Evolutionary conservation across 2,329 filamentous ascomycete species (phyloP), one percentile per base, ranked within the genome.

Genomic region (Trichoderma arundinaceum): DNA sequence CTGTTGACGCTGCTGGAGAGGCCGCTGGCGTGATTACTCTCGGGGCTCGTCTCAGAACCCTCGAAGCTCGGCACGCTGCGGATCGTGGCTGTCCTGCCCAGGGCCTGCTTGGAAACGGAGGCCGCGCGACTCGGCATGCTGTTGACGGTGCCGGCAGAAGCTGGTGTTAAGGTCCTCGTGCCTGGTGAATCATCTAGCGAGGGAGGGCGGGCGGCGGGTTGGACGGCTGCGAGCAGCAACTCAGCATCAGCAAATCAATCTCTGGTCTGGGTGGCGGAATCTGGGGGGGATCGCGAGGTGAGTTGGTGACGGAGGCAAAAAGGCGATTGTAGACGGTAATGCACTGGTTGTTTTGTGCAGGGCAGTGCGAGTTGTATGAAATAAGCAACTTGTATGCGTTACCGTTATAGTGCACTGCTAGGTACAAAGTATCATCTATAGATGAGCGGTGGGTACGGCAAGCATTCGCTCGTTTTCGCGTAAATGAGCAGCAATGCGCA

Each of bases 1-100:
- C 85, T 87, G 72, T 84, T 83, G 46, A 83, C 75, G 51, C 84
- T 86, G 77, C 84, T 85, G 46, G 84, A 86, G 69, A 87, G 83
- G 67, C 77, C 79, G 66, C 84, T 86, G 65, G 84, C 86, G 70
- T 81, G 81, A 67, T 79, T 80, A 73, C 76, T 79, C 58, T 80
- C 78, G 59, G 77, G 79, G 67, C 79, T 80, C 48, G 82, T 82
- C 63, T 82, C 79, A 67, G 76, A 79, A 39, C 77, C 80, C 73
- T 87, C 85, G 73, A 83, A 82, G 76, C 83, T 86, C 44, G 81
- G 79, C 43, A 88, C 85, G 63, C 84, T 82, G 68, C 86, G 84
- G 68, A 88, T 88, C 35, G 85, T 86, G 65, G 74, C 67, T n/a
- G 75, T 73, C 66, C 77, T 73, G 58, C 72, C 71, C 68, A 77